A percentile compares a stretch with the other conserved stretches of the same genome.
Conservation (phyloP, 257 asterid genomes). For the Scutellaria baicalensis region DNA sequence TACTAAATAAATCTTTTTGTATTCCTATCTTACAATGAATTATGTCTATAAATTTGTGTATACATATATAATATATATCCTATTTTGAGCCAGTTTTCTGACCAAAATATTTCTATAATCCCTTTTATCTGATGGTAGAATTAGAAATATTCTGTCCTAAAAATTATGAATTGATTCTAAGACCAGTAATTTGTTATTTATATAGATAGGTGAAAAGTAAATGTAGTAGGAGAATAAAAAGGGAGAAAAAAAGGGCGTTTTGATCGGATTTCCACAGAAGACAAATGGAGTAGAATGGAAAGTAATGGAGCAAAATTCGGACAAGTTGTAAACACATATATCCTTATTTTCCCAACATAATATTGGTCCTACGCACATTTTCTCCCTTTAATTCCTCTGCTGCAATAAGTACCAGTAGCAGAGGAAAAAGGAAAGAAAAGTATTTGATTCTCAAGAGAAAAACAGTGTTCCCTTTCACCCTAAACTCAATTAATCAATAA, state of each 20-base stretch:
- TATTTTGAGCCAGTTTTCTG: no score
- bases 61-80: no score
- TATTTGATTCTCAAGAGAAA: neutral
- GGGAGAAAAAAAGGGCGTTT: slow-evolving; percentile 5
- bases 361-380: neutral
- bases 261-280: slow-evolving; percentile 31
- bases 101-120: no score
- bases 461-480: no score
- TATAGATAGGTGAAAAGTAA: neutral
- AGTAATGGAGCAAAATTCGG: slow-evolving; percentile 14
- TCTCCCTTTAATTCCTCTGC: slow-evolving; percentile 31
- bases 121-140: no score
- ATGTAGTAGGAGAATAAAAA: neutral
- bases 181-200: no score
- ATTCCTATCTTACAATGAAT: no score
- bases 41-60: no score
- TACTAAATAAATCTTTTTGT: no score
- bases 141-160: no score
- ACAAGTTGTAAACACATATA: neutral
- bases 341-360: slow-evolving; percentile 4
- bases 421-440: slow-evolving; percentile 9
- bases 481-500: no score
- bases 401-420: neutral
- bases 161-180: no score
- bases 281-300: slow-evolving; percentile 4